Evolutionary conservation across 441 rosid species (phyloP).

Genomic region (Croton laevigatus): DNA sequence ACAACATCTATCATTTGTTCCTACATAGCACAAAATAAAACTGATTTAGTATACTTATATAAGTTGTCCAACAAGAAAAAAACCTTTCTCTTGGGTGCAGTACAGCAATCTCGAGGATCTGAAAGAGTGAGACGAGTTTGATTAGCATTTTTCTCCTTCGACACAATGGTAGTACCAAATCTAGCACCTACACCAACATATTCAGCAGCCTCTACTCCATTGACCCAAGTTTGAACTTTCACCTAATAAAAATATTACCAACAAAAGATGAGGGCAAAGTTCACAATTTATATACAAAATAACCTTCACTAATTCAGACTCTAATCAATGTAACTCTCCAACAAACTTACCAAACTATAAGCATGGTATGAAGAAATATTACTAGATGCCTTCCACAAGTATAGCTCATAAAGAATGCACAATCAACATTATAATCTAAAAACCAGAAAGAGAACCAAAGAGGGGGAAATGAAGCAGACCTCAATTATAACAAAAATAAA

Average conservation of each 20-base stretch:
- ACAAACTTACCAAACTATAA: neutral
- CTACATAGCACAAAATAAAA: conserved; percentile 11
- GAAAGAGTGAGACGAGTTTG: conserved; percentile 67
- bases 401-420: conserved; percentile 11
- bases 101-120: conserved; percentile 85
- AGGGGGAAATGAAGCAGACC: conserved; percentile 5
- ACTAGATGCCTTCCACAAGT: neutral
- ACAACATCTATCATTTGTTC: conserved; percentile 14
- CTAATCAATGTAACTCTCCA: conserved; percentile 4
- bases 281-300: neutral
- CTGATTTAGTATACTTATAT: neutral
- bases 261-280: conserved; percentile 9
- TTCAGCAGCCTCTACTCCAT: conserved; percentile 80
- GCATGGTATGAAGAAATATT: neutral
- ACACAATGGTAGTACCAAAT: conserved; percentile 76
- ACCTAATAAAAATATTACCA: conserved; percentile 45
- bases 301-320: neutral
- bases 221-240: conserved; percentile 93
- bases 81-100: conserved; percentile 67
- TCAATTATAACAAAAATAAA: conserved; percentile 13
- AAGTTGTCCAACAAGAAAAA: conserved; percentile 3
- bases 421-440: neutral
- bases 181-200: conserved; percentile 98
- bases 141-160: conserved; percentile 93
- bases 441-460: conserved; percentile 15